Base-by-base conservation (phyloP, 169 alveolate genomes). In the Cryptosporidium andersoni region DNA sequence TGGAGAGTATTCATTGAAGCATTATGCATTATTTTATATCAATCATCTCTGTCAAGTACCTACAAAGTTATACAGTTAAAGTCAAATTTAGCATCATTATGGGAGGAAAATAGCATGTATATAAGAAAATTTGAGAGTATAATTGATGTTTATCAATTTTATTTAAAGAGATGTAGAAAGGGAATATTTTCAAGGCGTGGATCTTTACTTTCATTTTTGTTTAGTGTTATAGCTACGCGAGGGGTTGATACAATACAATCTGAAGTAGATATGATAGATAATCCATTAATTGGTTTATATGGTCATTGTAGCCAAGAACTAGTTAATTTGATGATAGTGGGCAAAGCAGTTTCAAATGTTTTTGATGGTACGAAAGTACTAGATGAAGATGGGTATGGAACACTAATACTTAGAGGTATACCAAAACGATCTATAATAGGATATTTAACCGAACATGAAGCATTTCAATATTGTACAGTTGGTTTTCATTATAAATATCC, bases 241-340 rank as follows among this genome's bases (percentile, higher is more conserved):
- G 91, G 92, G n/a, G 51, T 90, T 25, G 88, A 89, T 45, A 74
- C 64, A 9, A 81, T 92, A n/a, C 64, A 64, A 16, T 82, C 68
- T 42, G 95, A 92, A 51, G 91, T 92, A 94, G 95, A 92, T 51
- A 94, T 91, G 52, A 80, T 80, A 34, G 65, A 55, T 8, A 90
- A 67, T 16, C 95, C 95, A 36, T 81, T 92, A 6, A 80, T 92
- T 11, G 94, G 94, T 25, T 64, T 88, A 14, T 91, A 82, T 82
- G 95, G 95, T 7, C 95, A 92, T 81, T 91, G 92, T 36, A 82
- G 92, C 9, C 95, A 92, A 88, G 95, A 92, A 63, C 81, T 92
- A 42, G 95, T 92, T 36, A 92, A 92, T 64, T 64, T 92, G 40
- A 55, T 91, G 39, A 74, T 92, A 42, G 91, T 91, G 49, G 95